A percentile compares a stretch with the other conserved stretches of the same genome.
Evolutionary conservation across 768 basidiomycete species (phyloP).

Genomic region (Leccinum broughii): DNA sequence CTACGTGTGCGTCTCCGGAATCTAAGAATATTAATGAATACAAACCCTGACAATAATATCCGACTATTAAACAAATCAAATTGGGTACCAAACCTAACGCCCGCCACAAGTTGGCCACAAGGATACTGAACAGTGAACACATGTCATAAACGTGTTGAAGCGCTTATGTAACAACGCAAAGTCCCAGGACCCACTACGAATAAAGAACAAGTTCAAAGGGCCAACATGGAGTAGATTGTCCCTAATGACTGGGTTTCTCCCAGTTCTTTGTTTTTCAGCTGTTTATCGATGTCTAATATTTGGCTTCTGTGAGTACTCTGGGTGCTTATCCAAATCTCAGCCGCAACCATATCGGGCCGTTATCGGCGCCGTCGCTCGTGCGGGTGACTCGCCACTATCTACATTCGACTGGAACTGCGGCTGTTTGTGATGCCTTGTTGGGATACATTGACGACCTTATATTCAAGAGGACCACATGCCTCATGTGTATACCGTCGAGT

Average conservation of each 20-base stretch:
- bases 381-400: background rate
- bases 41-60: background rate
- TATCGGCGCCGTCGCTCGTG: background rate
- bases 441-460: background rate
- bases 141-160: background rate
- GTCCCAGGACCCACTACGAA: too few species aligned
- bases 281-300: background rate
- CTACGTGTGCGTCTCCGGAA: background rate
- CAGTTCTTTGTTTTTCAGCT: too few species aligned
- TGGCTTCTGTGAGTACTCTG: background rate
- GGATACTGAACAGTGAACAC: too few species aligned
- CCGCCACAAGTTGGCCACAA: background rate
- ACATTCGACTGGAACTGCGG: constrained; percentile 2
- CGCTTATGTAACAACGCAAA: background rate
- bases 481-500: background rate
- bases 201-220: too few species aligned
- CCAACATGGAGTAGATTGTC: background rate
- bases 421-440: background rate
- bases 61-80: background rate
- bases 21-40: background rate
- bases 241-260: background rate
- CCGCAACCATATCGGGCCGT: background rate
- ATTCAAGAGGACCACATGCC: constrained; percentile 1
- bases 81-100: background rate
- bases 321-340: background rate